Evolutionary conservation across 148 eudicot species (phyloP), one percentile per base, ranked within the genome.

Genomic region (Amaranthus hypochondriacus): DNA sequence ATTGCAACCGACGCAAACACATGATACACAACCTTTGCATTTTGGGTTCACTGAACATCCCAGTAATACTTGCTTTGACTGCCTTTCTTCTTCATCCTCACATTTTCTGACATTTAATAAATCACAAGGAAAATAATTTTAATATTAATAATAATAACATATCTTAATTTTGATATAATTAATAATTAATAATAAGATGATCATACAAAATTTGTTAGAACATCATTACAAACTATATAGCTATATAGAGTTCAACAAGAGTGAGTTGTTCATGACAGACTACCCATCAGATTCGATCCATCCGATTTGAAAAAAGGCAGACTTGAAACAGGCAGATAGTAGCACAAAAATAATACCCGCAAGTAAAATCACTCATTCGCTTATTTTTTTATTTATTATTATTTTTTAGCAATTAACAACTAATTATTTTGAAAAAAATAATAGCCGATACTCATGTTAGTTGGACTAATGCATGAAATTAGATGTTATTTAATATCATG

Each of bases 1-100:
- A 3, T 3, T 0, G 69, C 83, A 80, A 15, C 83, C 86, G 11
- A 80, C 62, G 79, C 86, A 83, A 2, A 77, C 79, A 68, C 86
- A 83, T 2, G 46, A 62, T 4, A 28, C 56, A 74, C 86, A 83
- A 18, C 86, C 86, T n/a, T 56, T 43, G 64, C 86, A 83, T 10
- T 1, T 39, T 28, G 71, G 64, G 6, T 28, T 66, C 42, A 4
- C 9, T 1, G 66, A 79, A 54, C 83, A 80, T 12, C 81, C 76
- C 57, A 77, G 77, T 0, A 50, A 2, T 13, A 2, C 18, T 68
- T 63, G 66, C 70, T 61, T 76, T 4, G 67, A 4, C 2, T 1
- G 65, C 49, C 83, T 68, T 18, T 77, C 80, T 18, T 73, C 75
- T 3, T 48, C 59, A 18, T 7, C 39, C 42, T 75, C 75, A 60